Evolutionary conservation across 805 yeast species (phyloP).

Genomic region (Vanderwaltozyma yarrowii): DNA sequence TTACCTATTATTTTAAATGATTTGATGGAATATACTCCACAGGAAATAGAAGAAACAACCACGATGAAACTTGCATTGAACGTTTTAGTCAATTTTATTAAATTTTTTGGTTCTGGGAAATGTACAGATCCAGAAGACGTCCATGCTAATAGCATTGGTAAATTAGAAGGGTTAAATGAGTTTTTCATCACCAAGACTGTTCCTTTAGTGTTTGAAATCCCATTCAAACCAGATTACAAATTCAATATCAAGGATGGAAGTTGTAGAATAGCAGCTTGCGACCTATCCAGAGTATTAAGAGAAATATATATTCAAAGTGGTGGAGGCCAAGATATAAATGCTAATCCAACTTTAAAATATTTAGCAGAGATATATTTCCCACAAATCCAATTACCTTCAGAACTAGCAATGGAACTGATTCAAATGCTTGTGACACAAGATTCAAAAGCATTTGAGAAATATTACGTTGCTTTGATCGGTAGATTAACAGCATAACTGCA

Average conservation of each 20-base stretch:
- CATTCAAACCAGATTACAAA: conserved; percentile 53
- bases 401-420: conserved; percentile 51
- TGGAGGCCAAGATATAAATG: conserved; percentile 11
- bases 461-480: conserved; percentile 39
- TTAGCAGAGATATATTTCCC: conserved; percentile 42
- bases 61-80: conserved; percentile 61
- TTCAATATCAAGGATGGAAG: conserved; percentile 73
- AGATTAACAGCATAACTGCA: conserved; percentile 8
- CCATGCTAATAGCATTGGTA: conserved; percentile 33
- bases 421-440: conserved; percentile 45
- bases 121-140: conserved; percentile 53
- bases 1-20: conserved; percentile 54
- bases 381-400: conserved; percentile 47
- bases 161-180: conserved; percentile 61
- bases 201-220: conserved; percentile 62
- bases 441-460: conserved; percentile 60
- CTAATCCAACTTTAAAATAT: conserved; percentile 33
- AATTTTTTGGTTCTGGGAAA: conserved; percentile 57
- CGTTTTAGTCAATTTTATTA: conserved; percentile 53
- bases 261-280: conserved; percentile 61
- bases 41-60: conserved; percentile 50
- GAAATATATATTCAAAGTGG: conserved; percentile 38
- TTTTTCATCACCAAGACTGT: conserved; percentile 60
- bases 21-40: conserved; percentile 50
- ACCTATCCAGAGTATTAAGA: conserved; percentile 59